Evolutionary conservation across 2,329 filamentous ascomycete species (phyloP), one percentile per base, ranked within the genome.

Genomic region (Aspergillus thermomutatus): DNA sequence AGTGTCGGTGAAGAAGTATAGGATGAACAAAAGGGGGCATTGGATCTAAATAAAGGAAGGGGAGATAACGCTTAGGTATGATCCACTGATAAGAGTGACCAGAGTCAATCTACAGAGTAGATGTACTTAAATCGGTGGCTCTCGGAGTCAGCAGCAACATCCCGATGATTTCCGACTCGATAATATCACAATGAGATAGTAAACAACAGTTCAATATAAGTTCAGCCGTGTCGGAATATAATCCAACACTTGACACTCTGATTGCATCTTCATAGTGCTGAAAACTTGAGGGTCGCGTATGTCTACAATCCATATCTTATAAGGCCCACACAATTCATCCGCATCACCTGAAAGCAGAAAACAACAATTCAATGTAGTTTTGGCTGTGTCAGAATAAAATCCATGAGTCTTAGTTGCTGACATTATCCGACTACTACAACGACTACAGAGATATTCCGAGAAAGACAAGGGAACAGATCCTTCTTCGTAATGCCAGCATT

Each of bases 1-100:
- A 58, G 55, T 59, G 61, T 63, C 61, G 61, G 61, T 63, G 61
- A 63, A 34, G 27, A 49, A 28, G 25, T 37, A 49, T 49, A 10
- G 10, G 11, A 46, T 49, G 26, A 21, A 53, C 14, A 31, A 31
- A 53, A 48, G 23, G 21, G 21, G 50, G 17, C 21, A 37, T 14
- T 26, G 31, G 49, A 50, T 56, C 25, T 37, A 37, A 34, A 45
- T 53, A 53, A 53, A 56, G 54, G 41, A 25, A 56, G 53, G 21
- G 23, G 21, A 46, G 43, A 46, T 46, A 46, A 46, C 43, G 23
- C 9, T n/a, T n/a, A n/a, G n/a, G n/a, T 11, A 46, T 52, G 49
- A 43, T 43, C 58, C 58, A 53, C 55, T 60, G 58, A 58, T 52
- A 46, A 46, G 43, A 46, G n/a, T 3, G 37, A n/a, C 37, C 37